A percentile compares a stretch with the other conserved stretches of the same genome.
phyloP scores from a whole-genome alignment of 2,329 filamentous ascomycete genomes.

The Fusarium devonianum region DNA sequence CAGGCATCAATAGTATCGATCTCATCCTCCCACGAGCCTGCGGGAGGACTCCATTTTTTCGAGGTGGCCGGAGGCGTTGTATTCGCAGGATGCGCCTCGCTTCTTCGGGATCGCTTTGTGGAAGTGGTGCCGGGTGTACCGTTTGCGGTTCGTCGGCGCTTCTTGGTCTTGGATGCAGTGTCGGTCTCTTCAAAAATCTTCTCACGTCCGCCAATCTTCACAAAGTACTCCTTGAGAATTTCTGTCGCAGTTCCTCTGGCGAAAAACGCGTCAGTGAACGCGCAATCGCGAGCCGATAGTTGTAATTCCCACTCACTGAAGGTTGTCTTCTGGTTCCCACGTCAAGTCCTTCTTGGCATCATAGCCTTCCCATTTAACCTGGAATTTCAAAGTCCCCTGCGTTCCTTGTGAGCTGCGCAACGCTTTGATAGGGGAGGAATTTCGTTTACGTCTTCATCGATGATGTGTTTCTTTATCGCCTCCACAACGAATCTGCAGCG shows the following conservation, averaged over 20 bases:
- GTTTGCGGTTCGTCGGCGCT: slow-evolving; percentile 60
- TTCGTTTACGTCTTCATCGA: slow-evolving; percentile 60
- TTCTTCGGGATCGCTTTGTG: slow-evolving; percentile 56
- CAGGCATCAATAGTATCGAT: slow-evolving; percentile 75
- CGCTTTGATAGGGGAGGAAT: not conserved
- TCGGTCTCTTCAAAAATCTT: slow-evolving; percentile 60
- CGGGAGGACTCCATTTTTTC: slow-evolving; percentile 69
- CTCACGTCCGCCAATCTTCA: slow-evolving; percentile 68
- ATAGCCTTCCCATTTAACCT: slow-evolving; percentile 85
- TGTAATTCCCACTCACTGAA: slow-evolving; percentile 37
- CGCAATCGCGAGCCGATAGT: not conserved
- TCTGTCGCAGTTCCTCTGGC: slow-evolving; percentile 64
- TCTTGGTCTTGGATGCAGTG: slow-evolving; percentile 61
- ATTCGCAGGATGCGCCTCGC: slow-evolving; percentile 58
- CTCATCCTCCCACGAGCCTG: slow-evolving; percentile 79
- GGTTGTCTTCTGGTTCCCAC: slow-evolving; percentile 80
- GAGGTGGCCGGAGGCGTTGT: slow-evolving; percentile 56
- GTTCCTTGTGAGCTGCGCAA: slow-evolving; percentile 2
- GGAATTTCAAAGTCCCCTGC: slow-evolving; percentile 64
- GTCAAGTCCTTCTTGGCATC: slow-evolving; percentile 74
- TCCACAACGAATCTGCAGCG: slow-evolving; percentile 73
- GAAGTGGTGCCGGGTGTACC: slow-evolving; percentile 46
- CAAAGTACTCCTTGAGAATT: slow-evolving; percentile 70
- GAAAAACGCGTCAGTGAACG: slow-evolving; percentile 2
- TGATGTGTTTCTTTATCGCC: slow-evolving; percentile 71